phyloP scores from a whole-genome alignment of 257 asterid species.

The Solanum infundibuliforme region DNA sequence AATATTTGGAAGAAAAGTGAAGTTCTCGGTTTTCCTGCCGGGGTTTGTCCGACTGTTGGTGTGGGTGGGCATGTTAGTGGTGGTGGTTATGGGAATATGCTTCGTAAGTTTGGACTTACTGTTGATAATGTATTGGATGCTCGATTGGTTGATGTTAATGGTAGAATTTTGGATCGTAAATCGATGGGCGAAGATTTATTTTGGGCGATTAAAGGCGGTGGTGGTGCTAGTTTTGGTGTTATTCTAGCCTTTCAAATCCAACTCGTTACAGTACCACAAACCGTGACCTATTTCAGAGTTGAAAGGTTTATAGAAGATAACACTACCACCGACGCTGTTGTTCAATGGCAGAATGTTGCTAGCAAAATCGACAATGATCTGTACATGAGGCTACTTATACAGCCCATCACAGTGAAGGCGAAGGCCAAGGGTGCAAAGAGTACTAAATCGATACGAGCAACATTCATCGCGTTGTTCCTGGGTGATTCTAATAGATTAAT shows the following conservation, averaged over 20 bases:
- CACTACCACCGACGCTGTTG: constrained; percentile 20
- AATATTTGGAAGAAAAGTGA: constrained; percentile 19
- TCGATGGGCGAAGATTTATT: constrained; percentile 36
- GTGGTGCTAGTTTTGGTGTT: constrained; percentile 34
- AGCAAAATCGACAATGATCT: constrained; percentile 19
- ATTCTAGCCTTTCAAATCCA: constrained; percentile 18
- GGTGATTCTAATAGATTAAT: constrained; percentile 10
- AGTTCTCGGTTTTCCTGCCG: constrained; percentile 28
- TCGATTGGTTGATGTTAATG: constrained; percentile 17
- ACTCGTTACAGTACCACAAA: constrained; percentile 19
- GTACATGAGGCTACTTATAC: constrained; percentile 22
- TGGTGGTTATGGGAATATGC: constrained; percentile 33
- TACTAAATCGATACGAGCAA: constrained; percentile 17
- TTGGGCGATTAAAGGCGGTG: constrained; percentile 39
- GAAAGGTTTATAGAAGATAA: constrained; percentile 10
- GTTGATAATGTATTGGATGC: constrained; percentile 31
- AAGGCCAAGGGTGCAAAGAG: background rate
- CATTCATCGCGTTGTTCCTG: constrained; percentile 9
- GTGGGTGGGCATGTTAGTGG: constrained; percentile 33
- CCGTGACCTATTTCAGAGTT: constrained; percentile 18
- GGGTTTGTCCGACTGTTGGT: constrained; percentile 25
- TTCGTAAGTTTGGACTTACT: constrained; percentile 23
- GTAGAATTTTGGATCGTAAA: constrained; percentile 18
- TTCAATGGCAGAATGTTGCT: constrained; percentile 22
- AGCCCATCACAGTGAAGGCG: constrained; percentile 3